Evolutionary conservation across 2,329 filamentous ascomycete genomes (phyloP), one percentile per base, ranked within the genome.

Genomic region (Ceratocystis albifundus): DNA sequence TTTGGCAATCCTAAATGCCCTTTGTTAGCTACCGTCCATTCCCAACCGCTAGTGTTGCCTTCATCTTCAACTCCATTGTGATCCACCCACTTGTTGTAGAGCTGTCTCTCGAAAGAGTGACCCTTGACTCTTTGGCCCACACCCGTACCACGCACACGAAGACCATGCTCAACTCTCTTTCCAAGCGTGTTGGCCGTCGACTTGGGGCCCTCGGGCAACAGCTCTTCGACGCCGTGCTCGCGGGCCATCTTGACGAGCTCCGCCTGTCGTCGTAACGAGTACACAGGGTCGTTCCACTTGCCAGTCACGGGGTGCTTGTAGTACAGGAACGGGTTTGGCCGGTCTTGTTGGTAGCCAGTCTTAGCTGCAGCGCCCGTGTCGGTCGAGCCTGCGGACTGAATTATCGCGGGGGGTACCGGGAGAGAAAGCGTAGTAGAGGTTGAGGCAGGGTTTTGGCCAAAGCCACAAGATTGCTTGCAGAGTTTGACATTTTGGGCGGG

Each of bases 51-150:
- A 25, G 7, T 25, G 53, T 25, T 30, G 28, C 4, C 53, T 12
- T 59, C 25, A 30, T 36, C n/a, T 45, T 45, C 8, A n/a, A 15
- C 8, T 12, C 36, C 36, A 41, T 1, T 41, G 36, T 41, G 36
- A 41, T 28, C 15, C 65, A 80, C 84, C 70, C 84, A 85, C 80
- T 87, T 85, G 69, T 83, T 80, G 77, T 89, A 87, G 79, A 96
- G 80, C 72, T 88, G 88, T 74, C 94, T 85, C 81, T 99, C 94
- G 85, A 92, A 89, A 72, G 85, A 82, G 77, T 96, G 93, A 76
- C 94, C 94, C 87, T 97, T 99, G 75, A 96, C 93, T 77, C 83
- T 86, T 78, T 96, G 87, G 67, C 91, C 93, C 71, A 90, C 86
- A 80, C 94, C 93, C 1, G 93, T 97, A 72, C 93, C 93, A 83